Conservation (phyloP, 331 rosid genomes). For the Quercus phellos region DNA sequence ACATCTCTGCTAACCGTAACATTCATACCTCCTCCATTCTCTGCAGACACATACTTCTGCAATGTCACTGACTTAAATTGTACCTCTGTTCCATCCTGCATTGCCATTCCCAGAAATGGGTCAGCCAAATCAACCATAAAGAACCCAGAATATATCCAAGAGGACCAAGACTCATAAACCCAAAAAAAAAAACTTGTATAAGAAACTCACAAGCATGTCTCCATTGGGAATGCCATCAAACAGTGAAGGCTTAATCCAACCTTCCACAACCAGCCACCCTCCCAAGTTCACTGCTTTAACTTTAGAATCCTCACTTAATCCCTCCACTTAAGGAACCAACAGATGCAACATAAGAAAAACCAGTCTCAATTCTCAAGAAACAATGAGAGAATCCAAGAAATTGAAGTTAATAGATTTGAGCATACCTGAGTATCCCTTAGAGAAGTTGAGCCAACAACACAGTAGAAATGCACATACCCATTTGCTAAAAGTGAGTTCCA, state of each 20-base stretch:
- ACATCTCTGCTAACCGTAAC: constrained; percentile 64
- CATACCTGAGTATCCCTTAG: constrained; percentile 56
- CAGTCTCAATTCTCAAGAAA: constrained; percentile 2
- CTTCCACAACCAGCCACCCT: constrained; percentile 93
- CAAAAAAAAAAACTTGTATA: constrained; percentile 11
- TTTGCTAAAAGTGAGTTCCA: constrained; percentile 64
- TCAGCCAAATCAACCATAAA: constrained; percentile 13
- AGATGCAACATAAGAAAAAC: constrained; percentile 15
- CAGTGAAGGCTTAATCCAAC: constrained; percentile 93
- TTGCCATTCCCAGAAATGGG: constrained; percentile 12
- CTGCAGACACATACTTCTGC: constrained; percentile 77
- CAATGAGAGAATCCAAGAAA: constrained; percentile 8
- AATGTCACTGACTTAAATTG: constrained; percentile 73
- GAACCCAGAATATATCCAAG: background rate
- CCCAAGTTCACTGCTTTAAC: constrained; percentile 92
- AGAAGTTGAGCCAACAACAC: constrained; percentile 45
- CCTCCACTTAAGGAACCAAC: constrained; percentile 55
- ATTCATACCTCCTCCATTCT: constrained; percentile 76
- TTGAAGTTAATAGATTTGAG: constrained; percentile 7
- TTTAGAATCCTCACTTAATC: constrained; percentile 54
- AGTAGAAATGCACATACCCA: constrained; percentile 57
- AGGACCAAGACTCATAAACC: background rate
- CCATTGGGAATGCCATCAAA: constrained; percentile 89
- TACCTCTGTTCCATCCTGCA: constrained; percentile 78
- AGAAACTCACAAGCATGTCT: constrained; percentile 77